Conservation (phyloP, 2,329 filamentous ascomycete species). For the Calonectria leucothoes region DNA sequence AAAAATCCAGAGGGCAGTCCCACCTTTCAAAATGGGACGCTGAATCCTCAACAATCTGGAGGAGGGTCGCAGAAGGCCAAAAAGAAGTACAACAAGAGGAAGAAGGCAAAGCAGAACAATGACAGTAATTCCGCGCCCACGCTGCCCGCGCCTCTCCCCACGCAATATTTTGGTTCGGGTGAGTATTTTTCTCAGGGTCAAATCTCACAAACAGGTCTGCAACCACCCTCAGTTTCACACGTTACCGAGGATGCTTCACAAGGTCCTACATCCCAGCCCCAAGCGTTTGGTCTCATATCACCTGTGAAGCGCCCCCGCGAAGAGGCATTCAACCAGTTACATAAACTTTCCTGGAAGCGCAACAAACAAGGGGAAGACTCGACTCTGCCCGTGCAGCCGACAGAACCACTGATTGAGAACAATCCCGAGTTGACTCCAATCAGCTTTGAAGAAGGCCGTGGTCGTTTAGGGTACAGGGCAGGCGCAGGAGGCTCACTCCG, state of each 20-base stretch:
- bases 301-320: slow-evolving; percentile 28
- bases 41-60: neutral
- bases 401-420: neutral
- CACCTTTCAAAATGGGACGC: neutral
- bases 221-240: neutral
- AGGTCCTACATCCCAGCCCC: neutral
- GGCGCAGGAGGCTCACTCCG: slow-evolving; percentile 49
- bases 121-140: neutral
- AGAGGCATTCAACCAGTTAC: slow-evolving; percentile 14
- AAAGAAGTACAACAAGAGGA: slow-evolving; percentile 40
- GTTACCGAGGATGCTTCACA: neutral
- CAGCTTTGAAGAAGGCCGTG: slow-evolving; percentile 22
- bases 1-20: neutral
- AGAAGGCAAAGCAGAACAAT: slow-evolving; percentile 29
- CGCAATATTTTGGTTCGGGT: neutral
- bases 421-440: slow-evolving; percentile 17
- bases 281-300: neutral
- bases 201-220: neutral
- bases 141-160: neutral
- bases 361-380: slow-evolving; percentile 19
- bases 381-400: neutral
- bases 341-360: slow-evolving; percentile 24
- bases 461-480: slow-evolving; percentile 38
- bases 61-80: slow-evolving; percentile 24
- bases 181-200: neutral